These are phyloP conservation scores for Curvularia hawaiiensis DNA, from an alignment of 2,329 filamentous ascomycete genomes.

Conservation along the genomic window DNA sequence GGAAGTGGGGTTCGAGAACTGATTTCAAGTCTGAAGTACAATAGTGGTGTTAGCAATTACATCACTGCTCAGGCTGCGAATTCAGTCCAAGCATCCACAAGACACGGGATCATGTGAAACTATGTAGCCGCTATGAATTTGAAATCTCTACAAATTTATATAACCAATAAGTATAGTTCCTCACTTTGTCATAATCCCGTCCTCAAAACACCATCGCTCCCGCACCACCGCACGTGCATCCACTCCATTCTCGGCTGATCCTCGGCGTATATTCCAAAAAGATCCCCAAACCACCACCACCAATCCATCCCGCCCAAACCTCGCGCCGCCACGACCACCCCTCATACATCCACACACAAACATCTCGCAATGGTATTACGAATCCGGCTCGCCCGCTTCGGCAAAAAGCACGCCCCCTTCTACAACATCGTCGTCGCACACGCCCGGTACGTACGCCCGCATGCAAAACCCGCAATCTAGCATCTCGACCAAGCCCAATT, in stretches of 20 bases:
- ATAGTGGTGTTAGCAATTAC: slow-evolving; percentile 32
- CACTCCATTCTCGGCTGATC: slow-evolving; percentile 13
- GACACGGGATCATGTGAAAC: neutral
- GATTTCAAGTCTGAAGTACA: neutral
- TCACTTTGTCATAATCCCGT: neutral
- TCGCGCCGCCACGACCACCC: slow-evolving; percentile 1
- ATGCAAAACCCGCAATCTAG: neutral
- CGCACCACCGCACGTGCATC: slow-evolving; percentile 14
- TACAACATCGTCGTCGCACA: slow-evolving; percentile 98
- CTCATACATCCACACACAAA: neutral
- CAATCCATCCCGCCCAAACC: neutral
- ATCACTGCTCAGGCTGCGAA: slow-evolving; percentile 28
- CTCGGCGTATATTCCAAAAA: slow-evolving; percentile 18
- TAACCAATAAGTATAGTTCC: neutral
- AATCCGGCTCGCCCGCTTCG: slow-evolving; percentile 93
- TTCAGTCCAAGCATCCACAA: neutral
- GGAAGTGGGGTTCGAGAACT: neutral
- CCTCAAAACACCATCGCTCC: neutral
- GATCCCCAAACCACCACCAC: slow-evolving; percentile 14
- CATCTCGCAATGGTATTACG: slow-evolving; percentile 76
- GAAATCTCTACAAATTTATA: neutral
- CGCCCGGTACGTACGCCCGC: slow-evolving; percentile 67
- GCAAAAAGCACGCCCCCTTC: slow-evolving; percentile 83
- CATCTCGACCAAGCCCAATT: too few relatives aligned
- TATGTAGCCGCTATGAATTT: neutral